Evolutionary conservation across 139 green algal species (phyloP), one percentile per base, ranked within the genome.

Genomic region (Marvania coccoides): DNA sequence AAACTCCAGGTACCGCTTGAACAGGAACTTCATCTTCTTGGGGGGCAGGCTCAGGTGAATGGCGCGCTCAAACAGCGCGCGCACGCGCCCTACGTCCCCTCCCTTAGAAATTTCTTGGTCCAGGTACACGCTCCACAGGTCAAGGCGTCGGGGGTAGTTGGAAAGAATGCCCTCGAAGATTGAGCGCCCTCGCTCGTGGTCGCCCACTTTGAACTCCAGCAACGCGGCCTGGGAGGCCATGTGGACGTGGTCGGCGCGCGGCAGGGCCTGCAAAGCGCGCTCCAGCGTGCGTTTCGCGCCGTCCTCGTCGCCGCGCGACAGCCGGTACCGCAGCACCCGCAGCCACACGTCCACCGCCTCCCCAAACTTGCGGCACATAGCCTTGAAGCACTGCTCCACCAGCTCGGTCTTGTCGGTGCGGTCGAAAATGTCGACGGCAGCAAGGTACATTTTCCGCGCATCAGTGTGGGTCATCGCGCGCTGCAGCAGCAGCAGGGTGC

Each of bases 71-170:
- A 98, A 92, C 62, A 99, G 76, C 4, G 77, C 68, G 7, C 91
- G 77, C 6, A 82, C 81, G 34, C 86, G 76, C 30, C 60, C 26
- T 57, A 75, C 31, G 47, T 67, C 28, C 14, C 72, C 67, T 0
- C 70, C 63, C 3, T n/a, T 6, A 15, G 45, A 19, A 39, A 80
- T 65, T 40, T 80, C 89, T 82, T 98, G 92, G 69, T 99, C 94
- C 2, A 97, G 67, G 78, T 97, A 99, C 2, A 96, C 72, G 69
- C 79, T 92, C 94, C 93, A 98, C 24, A 98, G 68, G 75, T 98
- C 94, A n/a, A 91, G 71, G 14, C 93, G 82, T 69, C 90, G 90
- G 37, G 94, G 93, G 81, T 96, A 92, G 77, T 91, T 94, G 9
- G 81, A 74, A 63, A 99, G 77, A 56, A 98, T 72, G 10, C 84